These are phyloP conservation scores for Oxytropis ochrocephala DNA, from an alignment of 306 rosid genomes.

Conservation along the genomic window DNA sequence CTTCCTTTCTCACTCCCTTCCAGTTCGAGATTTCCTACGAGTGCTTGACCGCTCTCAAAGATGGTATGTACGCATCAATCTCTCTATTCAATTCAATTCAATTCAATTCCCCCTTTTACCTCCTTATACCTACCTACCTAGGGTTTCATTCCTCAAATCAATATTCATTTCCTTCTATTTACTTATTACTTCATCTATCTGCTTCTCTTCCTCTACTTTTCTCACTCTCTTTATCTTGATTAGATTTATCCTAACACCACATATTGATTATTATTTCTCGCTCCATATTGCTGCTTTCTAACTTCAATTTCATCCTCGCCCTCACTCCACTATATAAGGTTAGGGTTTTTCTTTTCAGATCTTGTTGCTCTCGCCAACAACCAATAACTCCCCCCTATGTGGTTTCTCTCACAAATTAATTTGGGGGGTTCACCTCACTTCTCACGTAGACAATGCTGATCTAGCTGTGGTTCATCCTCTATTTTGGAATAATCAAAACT, in stretches of 20 bases:
- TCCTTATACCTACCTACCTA: neutral
- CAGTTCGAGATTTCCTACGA: constrained; percentile 93
- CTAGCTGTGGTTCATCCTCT: neutral
- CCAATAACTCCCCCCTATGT: neutral
- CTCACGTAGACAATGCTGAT: neutral
- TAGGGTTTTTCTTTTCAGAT: constrained; percentile 1
- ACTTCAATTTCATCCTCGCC: neutral
- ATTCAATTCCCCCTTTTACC: too few species aligned
- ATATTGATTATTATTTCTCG: neutral
- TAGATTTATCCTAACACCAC: neutral
- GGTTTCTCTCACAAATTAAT: neutral
- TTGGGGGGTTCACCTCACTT: neutral
- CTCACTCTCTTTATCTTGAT: too few species aligned
- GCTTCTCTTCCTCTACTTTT: too few species aligned
- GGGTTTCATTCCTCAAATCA: neutral
- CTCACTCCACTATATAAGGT: neutral
- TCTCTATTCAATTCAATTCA: too few species aligned
- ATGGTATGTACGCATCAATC: constrained; percentile 29
- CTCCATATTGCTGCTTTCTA: neutral
- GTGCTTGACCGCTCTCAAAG: constrained; percentile 67
- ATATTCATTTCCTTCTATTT: too few species aligned
- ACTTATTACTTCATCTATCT: too few species aligned
- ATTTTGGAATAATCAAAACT: neutral
- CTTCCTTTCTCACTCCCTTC: constrained; percentile 65
- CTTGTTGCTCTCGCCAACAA: neutral